A percentile compares a stretch with the other conserved stretches of the same genome.
phyloP scores from a whole-genome alignment of 1,284 basidiomycete genomes.

The Fomitiporia mediterranea region DNA sequence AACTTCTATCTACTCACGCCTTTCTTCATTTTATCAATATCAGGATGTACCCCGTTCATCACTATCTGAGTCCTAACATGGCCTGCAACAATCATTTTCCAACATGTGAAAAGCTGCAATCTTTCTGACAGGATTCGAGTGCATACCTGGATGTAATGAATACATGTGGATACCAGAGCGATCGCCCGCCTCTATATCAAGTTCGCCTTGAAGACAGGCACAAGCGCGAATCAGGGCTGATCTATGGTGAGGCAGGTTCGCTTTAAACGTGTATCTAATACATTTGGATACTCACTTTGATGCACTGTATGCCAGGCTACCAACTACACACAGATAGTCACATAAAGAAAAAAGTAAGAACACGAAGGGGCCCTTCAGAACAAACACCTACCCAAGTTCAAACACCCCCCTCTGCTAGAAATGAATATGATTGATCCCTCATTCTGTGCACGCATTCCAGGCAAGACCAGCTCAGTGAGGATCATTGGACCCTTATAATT shows the following conservation, averaged over 20 bases:
- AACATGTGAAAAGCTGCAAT: no score
- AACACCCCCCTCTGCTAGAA: background rate
- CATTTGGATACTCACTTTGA: slow-evolving; percentile 3
- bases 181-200: background rate
- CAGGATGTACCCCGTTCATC: background rate
- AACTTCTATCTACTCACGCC: slow-evolving; percentile 3
- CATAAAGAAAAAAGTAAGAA: no score
- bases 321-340: background rate
- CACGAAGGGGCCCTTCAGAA: no score
- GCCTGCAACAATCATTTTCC: no score
- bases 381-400: background rate
- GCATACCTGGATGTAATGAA: slow-evolving; percentile 8
- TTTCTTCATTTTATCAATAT: slow-evolving; percentile 3
- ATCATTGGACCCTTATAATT: slow-evolving; percentile 10
- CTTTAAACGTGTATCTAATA: no score
- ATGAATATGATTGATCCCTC: slow-evolving; percentile 7
- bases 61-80: background rate
- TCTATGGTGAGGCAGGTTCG: background rate
- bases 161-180: slow-evolving; percentile 5
- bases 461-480: slow-evolving; percentile 2
- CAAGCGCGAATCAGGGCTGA: slow-evolving; percentile 6
- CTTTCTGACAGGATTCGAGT: no score
- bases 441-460: background rate
- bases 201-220: slow-evolving; percentile 4
- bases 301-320: background rate